Evolutionary conservation across 768 basidiomycete genomes (phyloP).

Genomic region (Boletus vinaceobasis): DNA sequence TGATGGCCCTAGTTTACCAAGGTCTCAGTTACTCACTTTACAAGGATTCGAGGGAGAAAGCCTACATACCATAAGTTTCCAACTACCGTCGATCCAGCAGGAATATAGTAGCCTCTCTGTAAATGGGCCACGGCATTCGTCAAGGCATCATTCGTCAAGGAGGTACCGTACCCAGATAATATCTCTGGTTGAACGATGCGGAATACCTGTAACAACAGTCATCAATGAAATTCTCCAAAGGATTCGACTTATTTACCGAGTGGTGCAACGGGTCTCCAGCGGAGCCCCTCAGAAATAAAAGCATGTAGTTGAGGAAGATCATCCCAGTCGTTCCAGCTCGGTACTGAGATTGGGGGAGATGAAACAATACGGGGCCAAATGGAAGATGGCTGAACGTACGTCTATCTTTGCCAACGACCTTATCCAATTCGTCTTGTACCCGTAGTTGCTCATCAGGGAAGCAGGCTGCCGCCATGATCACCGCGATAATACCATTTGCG

Average conservation of each 20-base stretch:
- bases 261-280: conserved; percentile 37
- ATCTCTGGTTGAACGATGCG: conserved; percentile 61
- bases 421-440: conserved; percentile 53
- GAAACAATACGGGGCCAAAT: not conserved
- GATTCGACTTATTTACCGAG: conserved; percentile 15
- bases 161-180: conserved; percentile 49
- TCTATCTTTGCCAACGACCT: conserved; percentile 42
- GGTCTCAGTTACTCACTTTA: not conserved
- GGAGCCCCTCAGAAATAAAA: conserved; percentile 35
- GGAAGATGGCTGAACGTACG: conserved; percentile 6
- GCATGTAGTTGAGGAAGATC: conserved; percentile 36
- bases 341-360: conserved; percentile 23
- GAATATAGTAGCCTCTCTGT: conserved; percentile 22
- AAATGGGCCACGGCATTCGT: too few species aligned
- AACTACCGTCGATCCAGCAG: conserved; percentile 19
- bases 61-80: conserved; percentile 21
- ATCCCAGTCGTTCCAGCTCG: conserved; percentile 34
- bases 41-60: not conserved
- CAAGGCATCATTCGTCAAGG: conserved; percentile 28
- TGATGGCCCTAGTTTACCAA: conserved; percentile 39
- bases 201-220: conserved; percentile 34
- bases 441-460: conserved; percentile 47
- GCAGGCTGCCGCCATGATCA: conserved; percentile 50
- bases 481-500: conserved; percentile 32
- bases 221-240: too few species aligned